Evolutionary conservation across 441 rosid species (phyloP), one percentile per base, ranked within the genome.

Genomic region (Populus hybrid): DNA sequence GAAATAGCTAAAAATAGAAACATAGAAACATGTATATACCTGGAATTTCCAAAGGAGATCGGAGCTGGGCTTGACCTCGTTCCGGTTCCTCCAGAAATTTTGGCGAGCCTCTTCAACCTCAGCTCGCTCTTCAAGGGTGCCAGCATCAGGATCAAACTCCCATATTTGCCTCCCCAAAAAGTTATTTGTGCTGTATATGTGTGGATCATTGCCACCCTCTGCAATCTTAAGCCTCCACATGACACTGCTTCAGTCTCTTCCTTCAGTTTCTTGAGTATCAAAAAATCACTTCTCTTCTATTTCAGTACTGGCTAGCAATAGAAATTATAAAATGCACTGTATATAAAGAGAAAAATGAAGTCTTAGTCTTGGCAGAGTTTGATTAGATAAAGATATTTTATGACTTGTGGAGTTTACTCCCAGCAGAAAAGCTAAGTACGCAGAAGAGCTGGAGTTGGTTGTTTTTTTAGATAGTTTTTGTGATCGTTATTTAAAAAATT

Each of bases 191-290:
- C 78, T 78, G 40, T 8, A 50, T 6, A 81, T 5, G 28, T 38
- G 9, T 7, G 79, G 84, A 23, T 74, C 69, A 6, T 74, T 64
- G 11, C 84, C 81, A 0, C 73, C 72, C 16, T 77, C 81, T 64
- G 72, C 81, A 70, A 81, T 75, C 79, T 70, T 81, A 1, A 81
- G 70, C 70, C 76, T 81, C 84, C 81, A 81, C 84, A 81, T 81
- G 26, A 1, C 26, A 11, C 32, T 26, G 26, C 32, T 26, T 10
- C 32, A 21, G 26, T 26, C 32, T 0, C 34, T 28, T 66, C 6
- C 69, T 66, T 26, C 14, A 24, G 16, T 26, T 28, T 66, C 28
- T 14, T 24, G 8, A 8, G 10, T 16, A 11, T 14, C 42, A 10
- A 38, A 38, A 38, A 38, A 38, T 10, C 12, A 9, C 34, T 30